Conservation (phyloP, 768 basidiomycete species). For the Boletellus emodensis region DNA sequence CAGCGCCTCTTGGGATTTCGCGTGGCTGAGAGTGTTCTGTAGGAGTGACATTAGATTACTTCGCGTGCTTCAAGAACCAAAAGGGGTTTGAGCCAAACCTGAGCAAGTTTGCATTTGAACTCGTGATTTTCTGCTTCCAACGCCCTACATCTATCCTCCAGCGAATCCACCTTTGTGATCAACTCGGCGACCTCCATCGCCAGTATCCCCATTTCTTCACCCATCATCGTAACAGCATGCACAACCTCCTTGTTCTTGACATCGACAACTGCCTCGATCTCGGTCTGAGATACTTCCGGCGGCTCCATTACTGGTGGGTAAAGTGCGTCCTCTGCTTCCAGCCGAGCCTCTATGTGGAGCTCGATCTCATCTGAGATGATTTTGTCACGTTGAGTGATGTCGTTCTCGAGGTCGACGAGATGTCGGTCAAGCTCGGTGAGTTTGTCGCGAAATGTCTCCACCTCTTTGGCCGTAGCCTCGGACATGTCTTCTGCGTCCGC, state of each 20-base stretch:
- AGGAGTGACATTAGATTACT: background rate
- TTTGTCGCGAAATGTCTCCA: constrained; percentile 28
- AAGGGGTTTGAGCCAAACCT: constrained; percentile 21
- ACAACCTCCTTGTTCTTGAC: constrained; percentile 18
- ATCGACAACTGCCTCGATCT: constrained; percentile 27
- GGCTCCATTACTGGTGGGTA: constrained; percentile 18
- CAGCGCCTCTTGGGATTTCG: constrained; percentile 11
- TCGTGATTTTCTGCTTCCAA: constrained; percentile 28
- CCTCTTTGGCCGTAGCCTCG: constrained; percentile 11
- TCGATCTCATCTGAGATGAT: constrained; percentile 30
- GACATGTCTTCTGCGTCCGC: background rate
- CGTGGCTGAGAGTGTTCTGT: constrained; percentile 14
- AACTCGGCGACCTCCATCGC: constrained; percentile 31
- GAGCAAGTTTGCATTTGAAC: constrained; percentile 20
- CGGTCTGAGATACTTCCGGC: constrained; percentile 14
- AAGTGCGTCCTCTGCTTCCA: constrained; percentile 25
- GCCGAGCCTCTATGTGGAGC: constrained; percentile 25
- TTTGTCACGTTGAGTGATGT: constrained; percentile 32
- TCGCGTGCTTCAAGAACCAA: background rate
- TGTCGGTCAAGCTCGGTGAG: constrained; percentile 27
- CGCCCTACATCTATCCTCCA: constrained; percentile 18
- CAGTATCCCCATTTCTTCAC: constrained; percentile 30
- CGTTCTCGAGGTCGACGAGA: constrained; percentile 34
- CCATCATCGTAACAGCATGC: constrained; percentile 13
- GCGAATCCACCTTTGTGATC: constrained; percentile 26